Base-by-base conservation (phyloP, 768 basidiomycete species). In the Boletus rubropictus region DNA sequence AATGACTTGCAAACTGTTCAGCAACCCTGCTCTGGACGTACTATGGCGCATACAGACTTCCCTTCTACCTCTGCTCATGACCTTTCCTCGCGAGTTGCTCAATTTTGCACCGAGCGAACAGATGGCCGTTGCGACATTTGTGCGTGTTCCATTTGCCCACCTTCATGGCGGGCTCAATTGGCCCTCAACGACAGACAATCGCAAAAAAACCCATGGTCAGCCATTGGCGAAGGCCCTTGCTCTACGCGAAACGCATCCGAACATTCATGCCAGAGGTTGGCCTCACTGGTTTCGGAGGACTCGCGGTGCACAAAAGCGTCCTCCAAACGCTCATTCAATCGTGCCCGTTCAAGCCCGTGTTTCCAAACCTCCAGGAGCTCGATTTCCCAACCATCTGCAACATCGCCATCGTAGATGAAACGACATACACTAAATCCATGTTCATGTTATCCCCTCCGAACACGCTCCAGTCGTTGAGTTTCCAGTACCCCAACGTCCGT, bases 341-440 rank as follows among this genome's bases (percentile, higher is more conserved):
- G 3, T 60, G 59, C 15, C 58, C 58, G 2, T 51, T 50, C 39
- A 48, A 47, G 22, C 54, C 59, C 11, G 17, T 58, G 11, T 51
- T 60, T 20, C 56, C 52, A 15, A 61, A 58, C 34, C 56, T 61
- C 2, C 55, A 61, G 50, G 59, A 60, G 34, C 59, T 60, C 25
- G 33, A 29, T 5, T 49, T 48, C 10, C 15, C 46, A 1, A 44
- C 46, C 2, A 46, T 61, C 5, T 61, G 55, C 31, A 60, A 57
- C 47, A 53, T 60, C 14, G 25, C 44, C 28, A 43, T 58, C 43
- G 39, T 50, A 7, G 48, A 57, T 17, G 40, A 35, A 10, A 28
- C 48, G 15, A 50, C 47, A 0, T 59, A 59, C 36, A 44, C 43
- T 2, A 49, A 47, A 38, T 49, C 43, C 25, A 17, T 61, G 18